These are phyloP conservation scores for Urtica urens DNA, from an alignment of 306 rosid genomes.

Conservation along the genomic window DNA sequence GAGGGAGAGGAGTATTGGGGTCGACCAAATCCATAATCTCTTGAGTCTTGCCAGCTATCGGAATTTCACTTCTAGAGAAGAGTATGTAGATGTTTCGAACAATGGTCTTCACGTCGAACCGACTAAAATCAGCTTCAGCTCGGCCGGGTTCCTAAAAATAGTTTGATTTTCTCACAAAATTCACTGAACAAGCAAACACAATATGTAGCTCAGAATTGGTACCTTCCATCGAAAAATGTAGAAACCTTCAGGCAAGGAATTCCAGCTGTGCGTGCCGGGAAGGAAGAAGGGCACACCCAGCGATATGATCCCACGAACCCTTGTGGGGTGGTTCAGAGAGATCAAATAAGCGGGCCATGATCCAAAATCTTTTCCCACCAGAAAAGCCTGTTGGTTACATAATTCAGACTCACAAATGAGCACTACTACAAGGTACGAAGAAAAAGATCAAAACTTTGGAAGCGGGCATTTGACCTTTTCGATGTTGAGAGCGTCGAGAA, in stretches of 20 bases:
- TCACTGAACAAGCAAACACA: background rate
- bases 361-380: constrained; percentile 50
- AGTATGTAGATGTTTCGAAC: constrained; percentile 42
- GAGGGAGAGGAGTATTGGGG: constrained; percentile 36
- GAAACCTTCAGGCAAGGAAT: constrained; percentile 43
- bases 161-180: too few species aligned
- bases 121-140: constrained; percentile 51
- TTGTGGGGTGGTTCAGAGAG: constrained; percentile 30
- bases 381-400: constrained; percentile 24
- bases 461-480: too few species aligned
- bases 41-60: constrained; percentile 33
- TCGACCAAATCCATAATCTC: constrained; percentile 57
- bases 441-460: too few species aligned
- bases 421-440: background rate
- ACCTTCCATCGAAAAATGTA: constrained; percentile 45
- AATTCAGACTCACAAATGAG: background rate
- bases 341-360: constrained; percentile 34
- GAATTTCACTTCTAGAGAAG: constrained; percentile 49
- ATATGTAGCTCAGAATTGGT: background rate
- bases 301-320: constrained; percentile 34
- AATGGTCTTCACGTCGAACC: constrained; percentile 39
- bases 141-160: constrained; percentile 38
- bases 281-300: constrained; percentile 38
- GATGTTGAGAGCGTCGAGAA: constrained; percentile 38
- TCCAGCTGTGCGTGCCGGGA: constrained; percentile 26